Evolutionary conservation across 257 asterid genomes (phyloP).

Genomic region (Solanum commersonii): DNA sequence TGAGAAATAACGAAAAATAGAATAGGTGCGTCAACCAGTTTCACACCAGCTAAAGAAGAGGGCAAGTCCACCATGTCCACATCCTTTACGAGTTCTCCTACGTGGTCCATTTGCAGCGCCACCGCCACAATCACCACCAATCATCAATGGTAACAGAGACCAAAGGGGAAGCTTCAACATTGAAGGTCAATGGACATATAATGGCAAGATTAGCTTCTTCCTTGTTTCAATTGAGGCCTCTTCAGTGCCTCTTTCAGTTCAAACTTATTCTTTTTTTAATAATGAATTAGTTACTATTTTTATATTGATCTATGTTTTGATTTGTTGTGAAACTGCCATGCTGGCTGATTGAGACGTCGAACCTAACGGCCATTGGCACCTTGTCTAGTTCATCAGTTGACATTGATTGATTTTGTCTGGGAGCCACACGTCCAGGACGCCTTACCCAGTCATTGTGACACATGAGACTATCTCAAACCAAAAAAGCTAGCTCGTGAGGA

Average conservation of each 20-base stretch:
- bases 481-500: no score
- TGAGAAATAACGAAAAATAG: constrained; percentile 68
- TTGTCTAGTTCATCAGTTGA: background rate
- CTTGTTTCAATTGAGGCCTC: constrained; percentile 9
- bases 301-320: background rate
- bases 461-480: no score
- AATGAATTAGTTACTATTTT: background rate
- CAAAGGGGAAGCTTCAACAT: constrained; percentile 50
- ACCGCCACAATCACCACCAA: constrained; percentile 25
- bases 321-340: constrained; percentile 7
- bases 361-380: constrained; percentile 37
- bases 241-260: constrained; percentile 27
- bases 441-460: background rate
- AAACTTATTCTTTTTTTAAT: background rate
- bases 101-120: constrained; percentile 39
- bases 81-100: constrained; percentile 45
- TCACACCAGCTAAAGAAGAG: constrained; percentile 29
- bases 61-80: constrained; percentile 40
- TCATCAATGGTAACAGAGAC: constrained; percentile 30
- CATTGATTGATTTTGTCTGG: background rate
- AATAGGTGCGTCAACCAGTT: constrained; percentile 61
- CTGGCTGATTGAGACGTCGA: constrained; percentile 35
- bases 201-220: constrained; percentile 1
- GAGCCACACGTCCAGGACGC: background rate
- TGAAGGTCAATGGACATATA: constrained; percentile 28